Base-by-base conservation (phyloP, 2,329 filamentous ascomycete species). In the Diaporthe nobilis region DNA sequence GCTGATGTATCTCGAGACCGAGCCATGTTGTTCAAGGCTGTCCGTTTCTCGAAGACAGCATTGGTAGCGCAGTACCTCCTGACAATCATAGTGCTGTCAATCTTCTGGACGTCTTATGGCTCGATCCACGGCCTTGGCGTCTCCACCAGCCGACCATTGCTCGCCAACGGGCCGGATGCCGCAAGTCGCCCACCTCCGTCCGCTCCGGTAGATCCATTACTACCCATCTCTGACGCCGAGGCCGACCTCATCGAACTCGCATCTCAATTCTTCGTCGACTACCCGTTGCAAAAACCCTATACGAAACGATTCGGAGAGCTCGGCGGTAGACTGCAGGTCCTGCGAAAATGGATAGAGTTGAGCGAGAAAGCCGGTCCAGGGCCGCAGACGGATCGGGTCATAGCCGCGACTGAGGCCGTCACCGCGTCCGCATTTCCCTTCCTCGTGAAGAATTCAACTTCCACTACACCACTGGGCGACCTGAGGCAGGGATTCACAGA, bases 391-490 rank as follows among this genome's bases (percentile, higher is more conserved):
- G 39, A 65, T 10, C 57, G 57, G n/a, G 44, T 73, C 34, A 22
- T 44, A 9, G 73, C 31, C 8, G 63, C 73, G 25, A 44, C 71
- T 72, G 79, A 80, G 42, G 73, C 61, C 4, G 75, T 77, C 3
- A 74, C 77, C 2, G 39, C 77, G 22, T 77, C 76, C 15, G 68
- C 80, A 1, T 83, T 82, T 25, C 80, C 82, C 0, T 83, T 81
- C 74, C 73, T 83, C 75, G 75, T 53, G 22, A 68, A 12, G 22
- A 73, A 72, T 20, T 31, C 6, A 10, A 39, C 67, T 9, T 79
- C 77, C 49, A 49, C 51, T 1, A 74, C 78, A 0, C 80, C 79
- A 12, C 71, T 83, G 3, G 42, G 0, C n/a, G 78, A 53, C 76
- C 77, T 77, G 63, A 79, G 73, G 12, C 57, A 73, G 37, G 75